Conservation (phyloP, 1,284 basidiomycete genomes). For the Cystobasidium slooffiae region DNA sequence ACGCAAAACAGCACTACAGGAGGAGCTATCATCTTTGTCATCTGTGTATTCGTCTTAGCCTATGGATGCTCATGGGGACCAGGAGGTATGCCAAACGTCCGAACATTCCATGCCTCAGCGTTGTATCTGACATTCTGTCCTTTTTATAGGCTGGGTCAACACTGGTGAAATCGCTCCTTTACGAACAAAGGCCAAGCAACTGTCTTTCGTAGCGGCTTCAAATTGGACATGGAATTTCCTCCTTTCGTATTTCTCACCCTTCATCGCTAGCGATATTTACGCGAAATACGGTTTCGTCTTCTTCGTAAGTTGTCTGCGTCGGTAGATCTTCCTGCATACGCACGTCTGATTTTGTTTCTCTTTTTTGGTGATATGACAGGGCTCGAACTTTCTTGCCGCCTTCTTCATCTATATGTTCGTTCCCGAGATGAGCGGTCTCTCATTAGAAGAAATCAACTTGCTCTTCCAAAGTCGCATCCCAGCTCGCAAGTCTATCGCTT, state of each 20-base stretch:
- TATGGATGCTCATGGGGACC: conserved; percentile 41
- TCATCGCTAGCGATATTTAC: conserved; percentile 61
- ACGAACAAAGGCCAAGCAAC: conserved; percentile 43
- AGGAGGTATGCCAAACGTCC: conserved; percentile 23
- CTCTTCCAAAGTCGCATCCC: conserved; percentile 43
- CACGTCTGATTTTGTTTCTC: conserved; percentile 46
- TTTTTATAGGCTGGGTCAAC: conserved; percentile 34
- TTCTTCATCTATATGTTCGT: conserved; percentile 45
- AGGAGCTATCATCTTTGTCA: conserved; percentile 36
- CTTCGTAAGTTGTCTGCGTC: conserved; percentile 69
- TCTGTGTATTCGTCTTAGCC: conserved; percentile 31
- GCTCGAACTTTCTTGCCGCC: conserved; percentile 28
- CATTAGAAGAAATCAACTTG: conserved; percentile 46
- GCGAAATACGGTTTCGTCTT: conserved; percentile 75
- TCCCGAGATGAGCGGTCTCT: conserved; percentile 45
- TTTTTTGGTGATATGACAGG: background rate
- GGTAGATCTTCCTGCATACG: conserved; percentile 69
- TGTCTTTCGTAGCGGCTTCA: conserved; percentile 32
- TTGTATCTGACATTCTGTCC: background rate
- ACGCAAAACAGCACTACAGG: conserved; percentile 11
- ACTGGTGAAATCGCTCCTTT: conserved; percentile 42
- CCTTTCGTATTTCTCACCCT: conserved; percentile 33
- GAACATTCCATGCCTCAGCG: background rate
- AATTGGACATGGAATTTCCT: conserved; percentile 31
- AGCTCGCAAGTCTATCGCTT: conserved; percentile 68